Base-by-base conservation (phyloP, 768 basidiomycete species). In the Hirschioporus abietinus region DNA sequence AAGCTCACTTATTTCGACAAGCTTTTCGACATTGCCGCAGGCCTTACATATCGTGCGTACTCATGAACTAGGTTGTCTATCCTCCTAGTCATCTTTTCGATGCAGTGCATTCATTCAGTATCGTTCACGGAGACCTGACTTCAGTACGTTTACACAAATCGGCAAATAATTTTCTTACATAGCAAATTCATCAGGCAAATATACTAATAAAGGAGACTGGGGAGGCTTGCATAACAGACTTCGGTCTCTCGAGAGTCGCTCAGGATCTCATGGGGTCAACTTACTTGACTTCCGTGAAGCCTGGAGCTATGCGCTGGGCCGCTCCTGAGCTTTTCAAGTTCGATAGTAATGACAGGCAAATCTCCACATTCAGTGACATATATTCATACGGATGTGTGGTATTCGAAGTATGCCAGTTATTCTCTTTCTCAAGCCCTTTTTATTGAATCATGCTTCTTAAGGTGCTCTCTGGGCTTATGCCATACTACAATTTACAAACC, bases 381-480 rank as follows among this genome's bases (percentile, higher is more conserved):
- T 70, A 73, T 35, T 66, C 72, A 5, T 72, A 70, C 35, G 66
- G 57, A 3, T 63, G 71, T 26, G 42, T 70, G 30, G 67, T 67
- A 17, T 36, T 69, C 24, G 70, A 72, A 58, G 71, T 72, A 20
- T 4, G 66, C 64, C 15, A 7, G 18, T n/a, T n/a, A 17, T 35
- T 18, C 10, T 65, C 67, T 26, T 18, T 68, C 15, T 7, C 35
- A 36, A n/a, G n/a, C n/a, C n/a, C n/a, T n/a, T n/a, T n/a, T n/a
- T n/a, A n/a, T n/a, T n/a, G n/a, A n/a, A n/a, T n/a, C n/a, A n/a
- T n/a, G n/a, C n/a, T n/a, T n/a, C n/a, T n/a, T n/a, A n/a, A n/a
- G 78, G 73, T 79, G 30, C 71, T 82, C 7, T 80, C 80, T 1
- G 81, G 80, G 1, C 73, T 78, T 12, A 76, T 80, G 42, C 81